These are phyloP conservation scores for Pisolithus microcarpus DNA, from an alignment of 768 basidiomycete species.

Conservation along the genomic window DNA sequence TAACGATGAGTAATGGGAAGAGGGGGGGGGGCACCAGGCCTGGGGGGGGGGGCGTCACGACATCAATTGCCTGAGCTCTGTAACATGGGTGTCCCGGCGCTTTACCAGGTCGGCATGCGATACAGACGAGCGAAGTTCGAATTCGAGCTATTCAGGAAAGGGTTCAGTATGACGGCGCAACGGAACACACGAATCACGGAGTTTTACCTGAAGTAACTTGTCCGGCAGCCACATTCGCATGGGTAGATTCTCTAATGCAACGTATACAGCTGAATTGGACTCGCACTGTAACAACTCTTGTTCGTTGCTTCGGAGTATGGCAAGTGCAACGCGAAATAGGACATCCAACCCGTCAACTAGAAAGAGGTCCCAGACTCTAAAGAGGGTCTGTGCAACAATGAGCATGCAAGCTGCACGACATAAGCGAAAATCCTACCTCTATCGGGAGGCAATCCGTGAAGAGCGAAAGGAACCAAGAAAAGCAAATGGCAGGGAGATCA, in stretches of 20 bases:
- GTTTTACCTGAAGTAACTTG: slow-evolving; percentile 74
- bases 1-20: no score
- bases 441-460: slow-evolving; percentile 96
- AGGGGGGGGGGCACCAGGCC: no score
- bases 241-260: slow-evolving; percentile 81
- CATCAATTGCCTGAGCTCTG: slow-evolving; percentile 36
- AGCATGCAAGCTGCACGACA: background rate
- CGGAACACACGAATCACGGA: background rate
- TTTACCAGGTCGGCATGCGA: slow-evolving; percentile 50
- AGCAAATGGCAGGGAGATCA: slow-evolving; percentile 90
- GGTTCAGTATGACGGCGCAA: background rate
- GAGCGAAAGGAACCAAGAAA: slow-evolving; percentile 96
- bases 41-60: slow-evolving; percentile 11
- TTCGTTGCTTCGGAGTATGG: slow-evolving; percentile 79
- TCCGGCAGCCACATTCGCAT: slow-evolving; percentile 93
- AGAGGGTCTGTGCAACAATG: slow-evolving; percentile 58
- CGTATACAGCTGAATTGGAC: slow-evolving; percentile 84
- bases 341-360: slow-evolving; percentile 90
- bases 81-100: slow-evolving; percentile 47
- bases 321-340: slow-evolving; percentile 83
- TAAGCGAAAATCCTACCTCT: slow-evolving; percentile 50
- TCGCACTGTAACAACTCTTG: slow-evolving; percentile 76
- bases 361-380: slow-evolving; percentile 95
- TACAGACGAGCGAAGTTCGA: slow-evolving; percentile 47
- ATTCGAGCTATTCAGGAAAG: slow-evolving; percentile 37